Conservation (phyloP, 192 early-diverging fungal genomes). For the Gamsiella multidivaricata region DNA sequence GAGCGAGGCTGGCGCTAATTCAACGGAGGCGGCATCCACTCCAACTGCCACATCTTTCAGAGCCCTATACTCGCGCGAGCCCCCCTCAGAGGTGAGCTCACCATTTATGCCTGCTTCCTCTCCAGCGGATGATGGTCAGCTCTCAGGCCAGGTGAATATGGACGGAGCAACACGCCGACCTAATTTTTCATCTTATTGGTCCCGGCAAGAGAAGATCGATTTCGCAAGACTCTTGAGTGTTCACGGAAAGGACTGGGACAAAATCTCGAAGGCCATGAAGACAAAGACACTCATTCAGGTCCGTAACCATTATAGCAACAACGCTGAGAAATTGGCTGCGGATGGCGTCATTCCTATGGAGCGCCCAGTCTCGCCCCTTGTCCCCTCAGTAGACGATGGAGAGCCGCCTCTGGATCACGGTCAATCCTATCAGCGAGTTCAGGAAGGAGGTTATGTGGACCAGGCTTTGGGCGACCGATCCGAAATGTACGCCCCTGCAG, state of each 20-base stretch:
- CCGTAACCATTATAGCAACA: conserved; percentile 82
- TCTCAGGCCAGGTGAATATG: background rate
- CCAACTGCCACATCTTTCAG: conserved; percentile 36
- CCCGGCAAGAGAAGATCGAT: conserved; percentile 79
- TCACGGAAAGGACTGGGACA: conserved; percentile 84
- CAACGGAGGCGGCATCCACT: background rate
- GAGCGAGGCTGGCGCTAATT: conserved; percentile 4
- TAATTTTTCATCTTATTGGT: conserved; percentile 88
- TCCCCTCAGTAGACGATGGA: conserved; percentile 9
- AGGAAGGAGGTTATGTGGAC: background rate
- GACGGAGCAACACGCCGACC: conserved; percentile 31
- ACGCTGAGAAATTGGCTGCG: conserved; percentile 50
- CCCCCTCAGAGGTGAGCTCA: conserved; percentile 19
- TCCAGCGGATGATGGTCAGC: conserved; percentile 12
- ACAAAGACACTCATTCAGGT: conserved; percentile 87
- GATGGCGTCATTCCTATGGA: conserved; percentile 26
- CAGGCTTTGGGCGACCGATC: background rate
- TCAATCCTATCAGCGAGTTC: background rate
- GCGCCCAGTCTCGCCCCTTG: background rate
- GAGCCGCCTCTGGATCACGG: background rate
- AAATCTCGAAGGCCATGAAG: conserved; percentile 75
- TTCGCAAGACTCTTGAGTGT: conserved; percentile 72
- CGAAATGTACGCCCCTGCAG: background rate
- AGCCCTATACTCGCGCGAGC: conserved; percentile 42
- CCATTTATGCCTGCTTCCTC: background rate